A percentile compares a stretch with the other conserved stretches of the same genome.
Evolutionary conservation across 2,329 filamentous ascomycete genomes (phyloP).

Genomic region (Claviceps purpurea): DNA sequence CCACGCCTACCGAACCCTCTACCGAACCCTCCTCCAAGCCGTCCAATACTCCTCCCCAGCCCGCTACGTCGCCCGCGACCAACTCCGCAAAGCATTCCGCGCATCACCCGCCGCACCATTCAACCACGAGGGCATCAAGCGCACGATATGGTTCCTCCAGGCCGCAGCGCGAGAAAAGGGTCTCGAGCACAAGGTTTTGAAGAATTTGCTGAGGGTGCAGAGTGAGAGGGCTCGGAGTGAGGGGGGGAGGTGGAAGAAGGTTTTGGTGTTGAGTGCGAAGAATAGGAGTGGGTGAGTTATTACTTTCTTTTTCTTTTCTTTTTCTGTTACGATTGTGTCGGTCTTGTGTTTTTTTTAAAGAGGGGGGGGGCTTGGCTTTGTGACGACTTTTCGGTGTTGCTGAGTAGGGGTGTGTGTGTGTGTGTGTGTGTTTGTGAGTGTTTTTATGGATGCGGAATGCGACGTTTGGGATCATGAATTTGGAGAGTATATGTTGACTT

Average conservation of each 20-base stretch:
- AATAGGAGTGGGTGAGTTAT: conserved; percentile 14
- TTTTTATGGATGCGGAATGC: no score
- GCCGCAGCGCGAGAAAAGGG: conserved; percentile 50
- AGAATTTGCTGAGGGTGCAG: conserved; percentile 43
- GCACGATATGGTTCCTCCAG: conserved; percentile 58
- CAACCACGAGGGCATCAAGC: conserved; percentile 39
- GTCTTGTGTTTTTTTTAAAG: not conserved
- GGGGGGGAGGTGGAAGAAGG: conserved; percentile 10
- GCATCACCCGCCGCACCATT: conserved; percentile 16
- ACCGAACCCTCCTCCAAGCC: conserved; percentile 52
- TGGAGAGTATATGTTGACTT: no score
- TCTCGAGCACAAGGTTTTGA: conserved; percentile 59
- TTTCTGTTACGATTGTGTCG: not conserved
- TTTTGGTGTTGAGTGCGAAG: conserved; percentile 10
- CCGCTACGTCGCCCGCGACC: conserved; percentile 46
- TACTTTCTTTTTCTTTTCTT: not conserved
- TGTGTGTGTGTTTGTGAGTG: no score
- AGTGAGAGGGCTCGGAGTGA: conserved; percentile 6
- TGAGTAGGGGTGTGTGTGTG: no score
- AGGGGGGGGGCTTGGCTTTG: no score
- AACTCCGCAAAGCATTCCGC: conserved; percentile 46
- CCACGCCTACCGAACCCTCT: conserved; percentile 57
- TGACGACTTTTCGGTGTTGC: no score
- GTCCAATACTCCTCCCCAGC: conserved; percentile 59
- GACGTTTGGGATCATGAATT: no score